A percentile compares a stretch with the other conserved stretches of the same genome.
Conservation (phyloP, 352 stramenopile genomes). For the Phytophthora crassamura region DNA sequence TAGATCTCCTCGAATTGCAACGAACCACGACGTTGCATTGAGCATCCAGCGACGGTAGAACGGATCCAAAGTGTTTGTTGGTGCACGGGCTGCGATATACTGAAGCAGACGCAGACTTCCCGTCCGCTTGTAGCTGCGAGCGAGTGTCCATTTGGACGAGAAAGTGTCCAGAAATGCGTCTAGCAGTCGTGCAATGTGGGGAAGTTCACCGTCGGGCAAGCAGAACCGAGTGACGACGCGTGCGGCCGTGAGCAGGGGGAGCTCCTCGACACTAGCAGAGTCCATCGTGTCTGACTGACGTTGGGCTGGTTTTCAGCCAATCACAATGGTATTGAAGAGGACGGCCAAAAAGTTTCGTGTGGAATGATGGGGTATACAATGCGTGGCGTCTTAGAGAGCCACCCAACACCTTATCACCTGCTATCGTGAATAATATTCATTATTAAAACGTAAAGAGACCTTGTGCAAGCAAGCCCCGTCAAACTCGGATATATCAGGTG, state of each 20-base stretch:
- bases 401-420: no score
- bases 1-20: constrained; percentile 25
- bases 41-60: constrained; percentile 38
- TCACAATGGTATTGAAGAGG: constrained; percentile 1
- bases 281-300: constrained; percentile 10
- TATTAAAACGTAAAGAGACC: no score
- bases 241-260: constrained; percentile 20
- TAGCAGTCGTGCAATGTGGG: constrained; percentile 18
- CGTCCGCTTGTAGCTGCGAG: constrained; percentile 23
- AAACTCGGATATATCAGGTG: no score
- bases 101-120: constrained; percentile 28
- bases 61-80: constrained; percentile 13
- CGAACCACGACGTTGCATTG: constrained; percentile 28
- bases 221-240: constrained; percentile 28
- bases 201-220: constrained; percentile 10
- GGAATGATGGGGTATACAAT: no score
- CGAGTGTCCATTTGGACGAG: constrained; percentile 26
- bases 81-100: constrained; percentile 21
- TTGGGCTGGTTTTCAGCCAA: constrained; percentile 20
- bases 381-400: no score
- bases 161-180: constrained; percentile 33
- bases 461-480: no score
- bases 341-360: no score
- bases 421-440: no score
- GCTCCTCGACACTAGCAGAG: background rate